Base-by-base conservation (phyloP, 139 green algal species). In the Chlamydomonas eustigma region DNA sequence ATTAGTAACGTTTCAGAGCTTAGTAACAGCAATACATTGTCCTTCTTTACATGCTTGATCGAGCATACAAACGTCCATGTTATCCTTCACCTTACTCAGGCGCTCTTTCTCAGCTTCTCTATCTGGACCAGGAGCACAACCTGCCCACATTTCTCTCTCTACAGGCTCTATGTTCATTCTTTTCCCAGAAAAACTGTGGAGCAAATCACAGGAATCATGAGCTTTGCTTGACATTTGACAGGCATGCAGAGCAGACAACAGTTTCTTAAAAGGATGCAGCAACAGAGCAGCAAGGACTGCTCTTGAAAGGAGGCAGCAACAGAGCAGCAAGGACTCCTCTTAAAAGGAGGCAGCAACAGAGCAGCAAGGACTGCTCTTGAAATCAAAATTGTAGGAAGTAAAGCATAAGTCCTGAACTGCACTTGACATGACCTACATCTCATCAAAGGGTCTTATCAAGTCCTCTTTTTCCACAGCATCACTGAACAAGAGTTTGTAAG, bases 61-160 rank as follows among this genome's bases (percentile, higher is more conserved):
- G 12, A 58, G 44, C 44, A 58, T 28, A 58, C 12, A 58, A 58
- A 58, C 44, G 12, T 58, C 12, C 31, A 8, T 8, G 4, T 39
- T 32, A 6, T 37, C 75, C 31, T 66, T 50, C 76, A 76, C 37
- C 64, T 70, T 81, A 31, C 44, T 73, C 24, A 81, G 39, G 1
- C 77, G 70, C 24, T 81, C 77, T 52, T 81, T 81, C 58, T 81
- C 77, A 5, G 35, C 52, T 37, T 81, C 70, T 1, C 77, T 44
- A 39, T 81, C 38, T 6, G 38, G 37, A 2, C 28, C 63, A 0
- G 77, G 77, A 2, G 58, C 70, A 1, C 52, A 44, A 6, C 70
- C 77, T 32, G 51, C 37, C 22, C 37, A 81, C 58, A 74, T n/a
- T 1, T 81, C 77, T 18, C 77, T 51, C 44, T 77, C 58, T 2